Conservation (phyloP, 2,329 filamentous ascomycete species). For the Xylaria sp. region DNA sequence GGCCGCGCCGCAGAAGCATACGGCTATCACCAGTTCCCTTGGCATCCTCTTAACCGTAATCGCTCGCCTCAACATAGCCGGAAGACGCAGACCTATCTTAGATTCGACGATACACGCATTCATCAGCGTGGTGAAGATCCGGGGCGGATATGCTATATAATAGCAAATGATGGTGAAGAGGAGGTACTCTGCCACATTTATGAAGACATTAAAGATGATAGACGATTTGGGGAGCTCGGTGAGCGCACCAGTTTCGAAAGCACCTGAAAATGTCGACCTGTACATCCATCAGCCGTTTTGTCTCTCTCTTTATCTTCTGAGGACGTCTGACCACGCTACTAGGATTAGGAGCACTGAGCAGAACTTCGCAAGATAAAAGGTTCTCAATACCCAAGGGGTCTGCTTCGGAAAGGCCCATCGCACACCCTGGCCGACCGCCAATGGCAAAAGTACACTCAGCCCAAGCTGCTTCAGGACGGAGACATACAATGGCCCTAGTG, state of each 20-base stretch:
- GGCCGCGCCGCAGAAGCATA: constrained; percentile 78
- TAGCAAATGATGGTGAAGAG: constrained; percentile 72
- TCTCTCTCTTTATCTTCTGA: not conserved
- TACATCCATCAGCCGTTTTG: constrained; percentile 50
- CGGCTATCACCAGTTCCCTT: constrained; percentile 71
- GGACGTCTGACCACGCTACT: constrained; percentile 57
- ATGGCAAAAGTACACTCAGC: constrained; percentile 71
- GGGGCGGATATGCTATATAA: constrained; percentile 57
- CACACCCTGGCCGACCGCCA: constrained; percentile 68
- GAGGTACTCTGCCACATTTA: constrained; percentile 71
- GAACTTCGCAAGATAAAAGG: constrained; percentile 62
- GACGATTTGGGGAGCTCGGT: constrained; percentile 66
- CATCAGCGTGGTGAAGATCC: constrained; percentile 46
- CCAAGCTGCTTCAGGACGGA: constrained; percentile 75
- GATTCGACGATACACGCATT: constrained; percentile 51
- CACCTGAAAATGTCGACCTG: constrained; percentile 75
- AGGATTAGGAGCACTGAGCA: constrained; percentile 60
- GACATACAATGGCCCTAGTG: constrained; percentile 70
- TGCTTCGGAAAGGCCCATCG: constrained; percentile 61
- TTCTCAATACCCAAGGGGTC: constrained; percentile 64
- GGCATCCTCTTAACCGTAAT: constrained; percentile 64
- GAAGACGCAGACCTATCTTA: constrained; percentile 42
- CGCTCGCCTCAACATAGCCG: constrained; percentile 45
- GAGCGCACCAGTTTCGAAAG: constrained; percentile 72
- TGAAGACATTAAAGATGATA: constrained; percentile 73